Base-by-base conservation (phyloP, 2,329 filamentous ascomycete genomes). In the Colletotrichum liriopes region DNA sequence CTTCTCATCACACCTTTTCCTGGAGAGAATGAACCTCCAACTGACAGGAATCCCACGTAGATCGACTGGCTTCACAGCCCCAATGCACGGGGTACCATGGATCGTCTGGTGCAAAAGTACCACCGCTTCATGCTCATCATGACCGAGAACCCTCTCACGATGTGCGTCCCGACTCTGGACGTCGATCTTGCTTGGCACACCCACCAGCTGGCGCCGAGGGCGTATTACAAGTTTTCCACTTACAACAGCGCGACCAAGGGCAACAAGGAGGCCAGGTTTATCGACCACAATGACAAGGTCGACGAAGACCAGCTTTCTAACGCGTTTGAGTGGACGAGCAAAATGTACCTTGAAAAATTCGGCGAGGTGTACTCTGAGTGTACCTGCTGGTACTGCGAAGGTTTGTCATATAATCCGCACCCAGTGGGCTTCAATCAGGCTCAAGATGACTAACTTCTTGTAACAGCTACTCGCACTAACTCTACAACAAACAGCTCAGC, bases 261-360 rank as follows among this genome's bases (percentile, higher is more conserved):
- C 32, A 66, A 62, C 0, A 79, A 80, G 29, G 87, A 86, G 0
- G 72, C 71, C 1, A 89, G 87, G 60, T 94, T 94, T 77, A 88
- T 96, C 75, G 91, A 95, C 78, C 94, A 97, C 77, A 92, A 96
- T 79, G 94, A 97, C 84, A 96, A 96, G 81, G 90, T 97, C 29
- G 90, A 92, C 60, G 92, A 95, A 77, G 84, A 83, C 18, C 87
- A 86, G 60, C 86, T 97, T 8, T 89, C 89, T 55, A 84, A 85
- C 1, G 85, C 87, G 6, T 96, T 96, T 77, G 90, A 91, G 78
- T 93, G 90, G 88, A 97, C 94, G 0, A 90, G 87, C 77, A 92
- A 91, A 75, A 83, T 81, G 1, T 97, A 96, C 79, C 89, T 93
- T 75, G 88, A 89, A 37, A 80, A 83, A 18, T 95, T 89, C 75